Evolutionary conservation across 768 basidiomycete species (phyloP), one percentile per base, ranked within the genome.

Genomic region (Tulasnella sp.): DNA sequence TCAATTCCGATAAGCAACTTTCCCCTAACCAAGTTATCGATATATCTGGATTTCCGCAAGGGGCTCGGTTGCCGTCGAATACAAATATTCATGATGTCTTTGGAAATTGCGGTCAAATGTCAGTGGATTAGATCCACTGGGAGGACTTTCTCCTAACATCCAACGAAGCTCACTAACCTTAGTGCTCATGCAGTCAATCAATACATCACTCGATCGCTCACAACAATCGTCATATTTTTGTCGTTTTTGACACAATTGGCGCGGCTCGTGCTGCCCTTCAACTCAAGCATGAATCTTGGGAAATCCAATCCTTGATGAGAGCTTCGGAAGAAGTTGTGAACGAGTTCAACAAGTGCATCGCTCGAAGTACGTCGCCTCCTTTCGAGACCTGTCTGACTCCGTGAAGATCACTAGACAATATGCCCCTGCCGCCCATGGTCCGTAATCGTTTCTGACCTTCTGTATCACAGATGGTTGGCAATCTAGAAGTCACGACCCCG

Each of bases 21-120:
- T 67, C 61, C 15, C 61, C 61, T 26, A 67, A 77, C 32, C 77
- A 67, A 39, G 77, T 72, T 15, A 23, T 77, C 46, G 67, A 70
- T 39, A 77, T 77, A 23, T 70, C 77, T 5, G 77, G 77, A 26
- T 77, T 77, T 29, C 35, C 42, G 69, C 77, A 70, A 70, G 67
- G 77, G 15, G 3, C 69, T 29, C 77, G 77, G 26, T 51, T 77
- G 32, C 77, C 77, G 35, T 42, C 77, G 20, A 70, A 77, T 23
- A 44, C 77, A 29, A 39, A 42, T 15, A 70, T 77, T 9, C 77
- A 70, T 20, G 18, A 44, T 2, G 29, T 72, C 7, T 77, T 77
- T 37, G 69, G 69, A 11, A 57, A 42, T 26, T 77, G 55, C 29
- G 77, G 77, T 7, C 77, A 39, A 23, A 77, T 77, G 77, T 77